Percentiles rank a stretch among this genome's conserved stretches.
phyloP scores from a whole-genome alignment of 805 yeast genomes.

The Candida patagonica region DNA sequence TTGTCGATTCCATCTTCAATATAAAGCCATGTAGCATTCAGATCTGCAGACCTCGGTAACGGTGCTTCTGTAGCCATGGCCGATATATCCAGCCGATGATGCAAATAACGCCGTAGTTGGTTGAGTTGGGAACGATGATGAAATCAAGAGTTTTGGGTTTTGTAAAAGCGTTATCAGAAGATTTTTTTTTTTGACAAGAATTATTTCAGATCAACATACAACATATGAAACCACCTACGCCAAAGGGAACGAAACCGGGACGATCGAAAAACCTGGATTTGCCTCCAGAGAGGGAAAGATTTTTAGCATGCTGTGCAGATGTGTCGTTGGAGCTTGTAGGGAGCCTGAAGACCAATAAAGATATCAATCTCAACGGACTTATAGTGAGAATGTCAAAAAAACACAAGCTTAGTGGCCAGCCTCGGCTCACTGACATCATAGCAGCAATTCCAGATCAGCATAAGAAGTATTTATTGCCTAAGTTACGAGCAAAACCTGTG shows the following conservation, averaged over 20 bases:
- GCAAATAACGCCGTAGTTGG: too few relatives aligned
- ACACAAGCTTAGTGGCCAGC: slow-evolving; percentile 85
- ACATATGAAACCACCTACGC: slow-evolving; percentile 11
- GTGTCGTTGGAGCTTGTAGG: slow-evolving; percentile 78
- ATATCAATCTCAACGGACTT: slow-evolving; percentile 82
- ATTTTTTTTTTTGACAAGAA: neutral
- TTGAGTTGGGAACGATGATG: too few relatives aligned
- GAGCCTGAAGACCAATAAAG: slow-evolving; percentile 62
- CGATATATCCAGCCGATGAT: too few relatives aligned
- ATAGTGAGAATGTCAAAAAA: slow-evolving; percentile 80
- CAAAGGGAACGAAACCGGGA: slow-evolving; percentile 3
- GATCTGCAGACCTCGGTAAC: slow-evolving; percentile 23
- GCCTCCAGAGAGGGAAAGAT: slow-evolving; percentile 89
- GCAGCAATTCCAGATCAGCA: slow-evolving; percentile 94
- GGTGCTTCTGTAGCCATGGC: slow-evolving; percentile 9
- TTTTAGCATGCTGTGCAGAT: slow-evolving; percentile 86
- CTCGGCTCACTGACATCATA: slow-evolving; percentile 89
- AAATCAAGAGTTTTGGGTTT: neutral
- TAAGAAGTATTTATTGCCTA: slow-evolving; percentile 82
- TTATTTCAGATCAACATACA: neutral
- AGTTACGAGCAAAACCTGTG: slow-evolving; percentile 96
- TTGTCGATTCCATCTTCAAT: slow-evolving; percentile 32
- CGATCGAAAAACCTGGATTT: slow-evolving; percentile 39
- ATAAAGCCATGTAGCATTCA: slow-evolving; percentile 32
- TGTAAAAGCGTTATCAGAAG: neutral